Evolutionary conservation across 257 asterid genomes (phyloP).

Genomic region (Gentiana straminea): DNA sequence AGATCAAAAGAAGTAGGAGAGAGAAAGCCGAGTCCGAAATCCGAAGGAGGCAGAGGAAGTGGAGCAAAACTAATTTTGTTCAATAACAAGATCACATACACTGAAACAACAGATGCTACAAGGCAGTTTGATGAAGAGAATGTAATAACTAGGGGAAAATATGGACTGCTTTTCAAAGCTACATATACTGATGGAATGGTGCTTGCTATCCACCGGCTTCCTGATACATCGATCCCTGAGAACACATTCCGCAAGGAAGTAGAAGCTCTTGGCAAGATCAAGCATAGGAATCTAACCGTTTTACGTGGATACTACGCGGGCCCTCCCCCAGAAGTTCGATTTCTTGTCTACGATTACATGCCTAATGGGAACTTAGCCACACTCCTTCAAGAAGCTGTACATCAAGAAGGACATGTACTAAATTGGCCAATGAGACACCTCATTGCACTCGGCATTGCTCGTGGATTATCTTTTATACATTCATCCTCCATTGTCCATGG

Average conservation of each 20-base stretch:
- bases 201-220: slow-evolving; percentile 68
- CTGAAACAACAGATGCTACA: slow-evolving; percentile 80
- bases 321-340: slow-evolving; percentile 65
- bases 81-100: slow-evolving; percentile 61
- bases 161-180: slow-evolving; percentile 63
- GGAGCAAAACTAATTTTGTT: slow-evolving; percentile 81
- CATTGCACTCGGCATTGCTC: slow-evolving; percentile 74
- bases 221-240: slow-evolving; percentile 47
- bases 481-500: slow-evolving; percentile 45
- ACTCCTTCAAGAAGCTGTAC: slow-evolving; percentile 74
- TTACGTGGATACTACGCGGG: slow-evolving; percentile 81
- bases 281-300: slow-evolving; percentile 68
- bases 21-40: slow-evolving; percentile 76
- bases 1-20: slow-evolving; percentile 40
- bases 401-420: slow-evolving; percentile 80
- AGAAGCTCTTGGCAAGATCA: slow-evolving; percentile 64
- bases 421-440: slow-evolving; percentile 95
- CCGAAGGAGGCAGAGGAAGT: slow-evolving; percentile 56
- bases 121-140: slow-evolving; percentile 86
- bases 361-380: slow-evolving; percentile 77
- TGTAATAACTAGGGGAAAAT: slow-evolving; percentile 61
- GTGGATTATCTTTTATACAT: slow-evolving; percentile 66
- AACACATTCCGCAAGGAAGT: slow-evolving; percentile 63
- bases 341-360: slow-evolving; percentile 74
- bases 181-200: slow-evolving; percentile 83